Percentiles rank a stretch among this genome's conserved stretches.
These are phyloP conservation scores for Tricholoma flavovirens DNA, from an alignment of 768 basidiomycete species.

Conservation along the genomic window DNA sequence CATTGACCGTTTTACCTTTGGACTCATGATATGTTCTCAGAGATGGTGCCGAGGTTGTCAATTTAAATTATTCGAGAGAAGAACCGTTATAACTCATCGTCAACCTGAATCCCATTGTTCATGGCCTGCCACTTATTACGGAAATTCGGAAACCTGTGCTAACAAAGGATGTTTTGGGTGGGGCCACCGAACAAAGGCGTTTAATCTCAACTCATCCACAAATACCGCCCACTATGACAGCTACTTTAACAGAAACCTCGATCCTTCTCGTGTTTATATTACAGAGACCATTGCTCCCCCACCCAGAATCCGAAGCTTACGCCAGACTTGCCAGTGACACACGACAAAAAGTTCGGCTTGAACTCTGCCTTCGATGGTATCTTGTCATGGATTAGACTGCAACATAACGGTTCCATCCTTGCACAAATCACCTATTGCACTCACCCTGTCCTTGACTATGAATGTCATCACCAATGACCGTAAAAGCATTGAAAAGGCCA, in stretches of 20 bases:
- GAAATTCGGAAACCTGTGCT: not conserved
- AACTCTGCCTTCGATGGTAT: not conserved
- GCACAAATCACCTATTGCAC: not conserved
- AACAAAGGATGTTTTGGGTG: not conserved
- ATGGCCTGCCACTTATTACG: not conserved
- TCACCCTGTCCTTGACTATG: not conserved
- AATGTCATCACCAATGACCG: not conserved
- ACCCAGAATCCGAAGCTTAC: not conserved
- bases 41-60: not conserved
- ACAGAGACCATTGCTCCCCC: not conserved
- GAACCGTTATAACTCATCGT: not conserved
- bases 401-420: not conserved
- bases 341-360: not conserved
- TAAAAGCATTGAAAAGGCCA: not conserved
- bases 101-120: not conserved
- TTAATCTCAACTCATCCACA: not conserved
- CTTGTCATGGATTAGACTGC: not conserved
- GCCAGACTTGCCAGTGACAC: not conserved
- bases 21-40: not conserved
- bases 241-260: not conserved
- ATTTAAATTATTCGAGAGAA: not conserved
- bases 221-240: not conserved
- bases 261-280: not conserved
- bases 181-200: not conserved
- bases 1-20: not conserved